phyloP scores from a whole-genome alignment of 163 green algal species.

The Scenedesmus sp. region DNA sequence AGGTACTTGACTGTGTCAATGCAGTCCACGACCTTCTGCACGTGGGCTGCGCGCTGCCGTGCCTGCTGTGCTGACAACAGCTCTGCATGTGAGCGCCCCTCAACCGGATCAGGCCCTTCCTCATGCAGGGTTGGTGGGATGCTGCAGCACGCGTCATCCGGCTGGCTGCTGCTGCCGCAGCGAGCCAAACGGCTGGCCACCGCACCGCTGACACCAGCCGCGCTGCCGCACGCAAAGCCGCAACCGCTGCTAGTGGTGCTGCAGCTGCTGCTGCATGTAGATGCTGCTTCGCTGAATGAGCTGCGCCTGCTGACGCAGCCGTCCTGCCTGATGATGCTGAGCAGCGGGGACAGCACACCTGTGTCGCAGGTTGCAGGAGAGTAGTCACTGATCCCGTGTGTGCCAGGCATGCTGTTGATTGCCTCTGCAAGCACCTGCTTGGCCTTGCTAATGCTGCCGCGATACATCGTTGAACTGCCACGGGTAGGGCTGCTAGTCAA shows the following conservation, averaged over 20 bases:
- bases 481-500: background rate
- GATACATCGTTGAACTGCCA: background rate
- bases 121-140: conserved; percentile 14
- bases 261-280: conserved; percentile 4
- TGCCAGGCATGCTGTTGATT: conserved; percentile 42
- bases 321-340: conserved; percentile 46
- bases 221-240: background rate
- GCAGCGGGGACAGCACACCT: conserved; percentile 47
- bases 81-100: background rate
- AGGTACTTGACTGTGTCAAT: conserved; percentile 53
- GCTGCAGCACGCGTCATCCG: background rate
- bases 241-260: conserved; percentile 32
- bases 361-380: conserved; percentile 32
- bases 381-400: conserved; percentile 9
- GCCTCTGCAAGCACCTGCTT: conserved; percentile 53
- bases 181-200: background rate
- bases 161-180: background rate
- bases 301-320: background rate
- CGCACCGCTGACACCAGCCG: background rate
- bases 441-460: conserved; percentile 54
- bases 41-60: background rate
- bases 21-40: conserved; percentile 48
- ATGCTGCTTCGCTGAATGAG: conserved; percentile 19
- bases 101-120: background rate
- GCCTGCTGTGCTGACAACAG: conserved; percentile 8